Conservation (phyloP, 805 yeast species). For the Cyberlindnera subsufficiens region DNA sequence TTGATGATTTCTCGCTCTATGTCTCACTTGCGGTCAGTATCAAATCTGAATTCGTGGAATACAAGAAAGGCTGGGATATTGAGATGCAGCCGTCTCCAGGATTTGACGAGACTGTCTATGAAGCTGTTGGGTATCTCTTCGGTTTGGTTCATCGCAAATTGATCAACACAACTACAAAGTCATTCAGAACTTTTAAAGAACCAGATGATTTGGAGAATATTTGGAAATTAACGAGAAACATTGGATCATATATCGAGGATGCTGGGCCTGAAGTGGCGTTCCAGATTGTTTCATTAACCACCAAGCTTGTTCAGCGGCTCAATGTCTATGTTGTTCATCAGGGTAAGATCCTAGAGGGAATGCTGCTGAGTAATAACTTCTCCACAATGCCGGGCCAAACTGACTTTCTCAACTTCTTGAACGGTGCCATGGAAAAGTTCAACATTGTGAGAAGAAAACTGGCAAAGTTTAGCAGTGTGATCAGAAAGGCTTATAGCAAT, state of each 20-base stretch:
- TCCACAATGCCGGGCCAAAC: slow-evolving; percentile 19
- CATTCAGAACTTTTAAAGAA: slow-evolving; percentile 81
- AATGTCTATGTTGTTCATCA: slow-evolving; percentile 69
- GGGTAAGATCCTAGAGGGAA: slow-evolving; percentile 51
- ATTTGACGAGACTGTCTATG: slow-evolving; percentile 62
- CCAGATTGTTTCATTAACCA: slow-evolving; percentile 59
- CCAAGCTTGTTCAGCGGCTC: slow-evolving; percentile 63
- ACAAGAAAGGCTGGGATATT: slow-evolving; percentile 62
- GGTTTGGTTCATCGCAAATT: slow-evolving; percentile 69
- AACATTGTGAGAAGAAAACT: slow-evolving; percentile 78
- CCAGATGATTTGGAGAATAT: slow-evolving; percentile 84
- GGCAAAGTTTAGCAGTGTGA: slow-evolving; percentile 64
- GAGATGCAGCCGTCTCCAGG: slow-evolving; percentile 56
- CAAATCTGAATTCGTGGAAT: slow-evolving; percentile 58
- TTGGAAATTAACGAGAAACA: slow-evolving; percentile 70
- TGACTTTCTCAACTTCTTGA: slow-evolving; percentile 35
- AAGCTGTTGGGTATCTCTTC: slow-evolving; percentile 68
- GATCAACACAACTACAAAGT: slow-evolving; percentile 64
- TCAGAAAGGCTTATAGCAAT: slow-evolving; percentile 69
- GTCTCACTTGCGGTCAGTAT: slow-evolving; percentile 70
- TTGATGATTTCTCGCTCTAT: slow-evolving; percentile 76
- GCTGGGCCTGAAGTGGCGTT: slow-evolving; percentile 80
- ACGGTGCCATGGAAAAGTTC: slow-evolving; percentile 60
- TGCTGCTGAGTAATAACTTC: slow-evolving; percentile 16
- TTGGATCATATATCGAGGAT: slow-evolving; percentile 74